Evolutionary conservation across 2,329 filamentous ascomycete species (phyloP), one percentile per base, ranked within the genome.

Genomic region (Falciphora oryzae): DNA sequence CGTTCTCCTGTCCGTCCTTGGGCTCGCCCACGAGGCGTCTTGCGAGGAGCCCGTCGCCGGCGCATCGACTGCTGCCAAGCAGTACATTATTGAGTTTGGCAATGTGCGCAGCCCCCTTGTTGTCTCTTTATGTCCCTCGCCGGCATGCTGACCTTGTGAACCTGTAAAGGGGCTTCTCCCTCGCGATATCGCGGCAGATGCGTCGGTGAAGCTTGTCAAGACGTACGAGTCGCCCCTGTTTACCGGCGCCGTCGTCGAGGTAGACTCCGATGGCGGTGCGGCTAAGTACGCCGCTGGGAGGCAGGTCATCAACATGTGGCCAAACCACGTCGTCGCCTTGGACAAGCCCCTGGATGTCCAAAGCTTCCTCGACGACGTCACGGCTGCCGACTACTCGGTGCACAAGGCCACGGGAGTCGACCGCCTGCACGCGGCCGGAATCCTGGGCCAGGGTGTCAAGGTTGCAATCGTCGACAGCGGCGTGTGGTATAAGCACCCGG

Each of bases 321-420:
- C 63, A 7, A 60, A 50, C 29, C 22, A 18, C 57, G 35, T 18
- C n/a, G 57, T 57, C 29, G 25, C 35, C 14, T 44, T 56, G 35
- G 61, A 62, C 14, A 10, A 56, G 61, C 44, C 61, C 7, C 61
- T 56, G 25, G 61, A 56, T 25, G 27, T 10, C 7, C 25, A 16
- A 6, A 14, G 25, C 13, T 56, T 32, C 22, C n/a, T 27, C 44
- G n/a, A 32, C 28, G 62, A 58, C 14, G 22, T 58, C 22, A 16
- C 27, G 5, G 56, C 29, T 2, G 13, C 11, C 27, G 61, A 64
- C 35, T 64, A 65, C 62, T 65, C 66, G 31, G 57, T 67, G 4
- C 68, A 69, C 63, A 32, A 56, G 44, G 66, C 66, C 62, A 68
- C 68, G 3, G 66, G 66, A 1, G 68, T 69, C 4, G 66, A 69